phyloP scores from a whole-genome alignment of 2,329 filamentous ascomycete genomes.

The Stachybotrys chartarum region DNA sequence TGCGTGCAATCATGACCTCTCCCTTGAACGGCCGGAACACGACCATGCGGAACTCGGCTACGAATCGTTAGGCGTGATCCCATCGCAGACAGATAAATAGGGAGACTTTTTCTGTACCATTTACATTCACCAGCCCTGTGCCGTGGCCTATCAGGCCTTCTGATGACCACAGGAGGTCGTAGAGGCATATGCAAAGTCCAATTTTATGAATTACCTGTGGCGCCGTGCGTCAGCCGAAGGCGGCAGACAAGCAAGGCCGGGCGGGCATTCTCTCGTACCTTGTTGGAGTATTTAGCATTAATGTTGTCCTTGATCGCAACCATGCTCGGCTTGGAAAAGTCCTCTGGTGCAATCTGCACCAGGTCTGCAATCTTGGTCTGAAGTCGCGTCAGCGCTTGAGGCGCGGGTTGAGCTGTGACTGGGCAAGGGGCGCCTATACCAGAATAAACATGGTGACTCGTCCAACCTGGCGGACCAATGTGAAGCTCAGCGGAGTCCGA shows the following conservation, averaged over 20 bases:
- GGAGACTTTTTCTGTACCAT: constrained; percentile 48
- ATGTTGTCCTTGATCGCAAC: constrained; percentile 93
- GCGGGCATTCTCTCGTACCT: constrained; percentile 37
- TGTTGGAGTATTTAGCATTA: constrained; percentile 94
- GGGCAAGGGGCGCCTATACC: constrained; percentile 19
- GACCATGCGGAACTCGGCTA: constrained; percentile 86
- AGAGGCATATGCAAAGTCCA: constrained; percentile 87
- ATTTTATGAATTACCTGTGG: constrained; percentile 79
- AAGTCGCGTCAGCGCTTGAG: not conserved
- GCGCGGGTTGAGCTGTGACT: not conserved
- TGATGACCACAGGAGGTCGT: constrained; percentile 81
- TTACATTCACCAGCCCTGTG: constrained; percentile 87
- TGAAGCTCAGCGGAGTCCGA: not conserved
- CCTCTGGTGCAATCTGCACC: constrained; percentile 82
- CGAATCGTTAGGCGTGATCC: not conserved
- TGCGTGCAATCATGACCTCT: constrained; percentile 81
- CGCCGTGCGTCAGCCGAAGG: constrained; percentile 1
- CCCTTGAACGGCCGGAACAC: constrained; percentile 96
- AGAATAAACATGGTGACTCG: constrained; percentile 41
- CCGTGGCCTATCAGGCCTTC: constrained; percentile 93
- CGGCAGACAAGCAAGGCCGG: not conserved
- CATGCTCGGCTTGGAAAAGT: constrained; percentile 76
- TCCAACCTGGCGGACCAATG: no score
- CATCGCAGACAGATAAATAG: not conserved
- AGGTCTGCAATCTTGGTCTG: constrained; percentile 92